Evolutionary conservation across 148 eudicot species (phyloP), one percentile per base, ranked within the genome.

Genomic region (Chenopodium berlandieri): DNA sequence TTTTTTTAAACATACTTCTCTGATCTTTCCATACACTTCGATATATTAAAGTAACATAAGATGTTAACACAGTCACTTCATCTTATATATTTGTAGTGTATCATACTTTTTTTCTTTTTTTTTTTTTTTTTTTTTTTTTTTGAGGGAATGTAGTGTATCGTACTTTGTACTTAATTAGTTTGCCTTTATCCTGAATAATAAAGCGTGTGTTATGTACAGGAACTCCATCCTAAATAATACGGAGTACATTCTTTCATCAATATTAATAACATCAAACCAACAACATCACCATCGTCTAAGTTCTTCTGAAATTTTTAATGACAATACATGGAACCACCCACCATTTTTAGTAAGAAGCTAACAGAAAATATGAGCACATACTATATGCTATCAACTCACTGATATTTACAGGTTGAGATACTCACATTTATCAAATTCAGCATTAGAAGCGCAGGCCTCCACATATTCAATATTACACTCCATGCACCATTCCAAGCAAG

Each of bases 361-460:
- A 72, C 48, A 12, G 2, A 13, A 7, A 23, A 50, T 14, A n/a
- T 14, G 27, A 50, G 9, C 4, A 56, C 31, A 1, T 25, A 52
- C 13, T 11, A 27, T 44, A 74, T 60, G 44, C 19, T 16, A 80
- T 9, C 27, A 71, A 78, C 2, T 40, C 37, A 50, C 4, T 65
- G 37, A 67, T 8, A 22, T 44, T 0, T 47, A 75, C 48, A 31
- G 62, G 60, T 25, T 40, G 52, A 74, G 78, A 73, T 19, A 64
- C 94, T 90, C 86, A 96, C 99, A 96, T 86, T 86, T 86, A 89
- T 96, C 98, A 87, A 96, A 94, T 76, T 87, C 94, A 82, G 86
- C 82, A 87, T 90, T 91, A 47, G 98, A 94, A 83, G 93, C 99
- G 86, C 99, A 94, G 69, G 95, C 97, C 87, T 94, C 98, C 50